Base-by-base conservation (phyloP, 495 filamentous ascomycete genomes). In the Bathelium albidoporum region DNA sequence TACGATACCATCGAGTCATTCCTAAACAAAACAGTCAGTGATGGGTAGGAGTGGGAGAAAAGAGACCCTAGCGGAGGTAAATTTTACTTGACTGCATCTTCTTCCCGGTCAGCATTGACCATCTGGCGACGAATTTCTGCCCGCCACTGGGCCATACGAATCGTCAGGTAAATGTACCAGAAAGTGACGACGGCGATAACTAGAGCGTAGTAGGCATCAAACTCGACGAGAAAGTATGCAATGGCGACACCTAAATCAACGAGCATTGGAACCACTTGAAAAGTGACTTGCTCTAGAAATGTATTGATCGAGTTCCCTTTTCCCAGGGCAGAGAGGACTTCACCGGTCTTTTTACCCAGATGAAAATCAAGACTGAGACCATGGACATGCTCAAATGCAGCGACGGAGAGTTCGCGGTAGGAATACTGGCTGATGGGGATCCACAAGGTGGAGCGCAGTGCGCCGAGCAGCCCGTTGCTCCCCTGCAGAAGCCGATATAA, bases 1-100 rank as follows among this genome's bases (percentile, higher is more conserved):
- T 97, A 98, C 12, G 91, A 94, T 39, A 91, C 86, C 82, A 98
- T 95, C 0, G 94, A 97, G 71, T 98, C 95, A 68, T 97, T 97
- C 77, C 83, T 86, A 60, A 1, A 4, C 58, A 5, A 20, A 58
- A 32, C n/a, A n/a, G n/a, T n/a, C n/a, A n/a, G n/a, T n/a, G n/a
- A n/a, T n/a, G n/a, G n/a, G n/a, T n/a, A n/a, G 11, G 32, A 24
- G 34, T 18, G 24, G 22, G 12, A 62, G 32, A 34, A 59, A 9
- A 24, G 1, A 11, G 18, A 20, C 5, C 5, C 44, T 41, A 16
- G n/a, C n/a, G n/a, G n/a, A 16, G 10, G 44, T 39, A 43, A 53
- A 14, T 71, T 77, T 65, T 70, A 79, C 76, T 97, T 97, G 59
- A 97, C 91, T 2, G 94, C 95, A 70, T 96, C 93, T 76, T 97